Percentiles rank a stretch among this genome's conserved stretches.
phyloP scores from a whole-genome alignment of 1,139 yeast genomes.

The Geotrichum phurueaensis region DNA sequence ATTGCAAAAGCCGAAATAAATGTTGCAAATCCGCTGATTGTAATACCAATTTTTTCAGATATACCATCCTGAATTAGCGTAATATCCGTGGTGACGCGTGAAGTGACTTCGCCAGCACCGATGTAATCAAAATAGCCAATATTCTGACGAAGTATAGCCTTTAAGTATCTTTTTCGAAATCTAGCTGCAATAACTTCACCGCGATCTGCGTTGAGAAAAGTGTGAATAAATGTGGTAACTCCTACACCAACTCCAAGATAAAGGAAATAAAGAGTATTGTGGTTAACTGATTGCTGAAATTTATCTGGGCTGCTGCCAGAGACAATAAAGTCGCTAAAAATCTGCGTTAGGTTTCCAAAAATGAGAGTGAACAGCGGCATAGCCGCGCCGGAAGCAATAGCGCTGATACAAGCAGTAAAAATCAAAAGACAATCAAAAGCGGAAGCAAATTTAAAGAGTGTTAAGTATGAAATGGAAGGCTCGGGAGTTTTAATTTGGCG shows the following conservation, averaged over 20 bases:
- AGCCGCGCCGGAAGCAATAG: slow-evolving; percentile 38
- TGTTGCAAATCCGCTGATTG: slow-evolving; percentile 37
- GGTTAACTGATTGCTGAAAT: slow-evolving; percentile 34
- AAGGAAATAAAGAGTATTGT: slow-evolving; percentile 36
- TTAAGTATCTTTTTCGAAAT: slow-evolving; percentile 38
- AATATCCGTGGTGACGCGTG: slow-evolving; percentile 43
- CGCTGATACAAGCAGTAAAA: slow-evolving; percentile 29
- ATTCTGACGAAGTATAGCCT: slow-evolving; percentile 40
- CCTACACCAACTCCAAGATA: slow-evolving; percentile 39
- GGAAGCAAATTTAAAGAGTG: slow-evolving; percentile 37
- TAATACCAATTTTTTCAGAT: slow-evolving; percentile 41
- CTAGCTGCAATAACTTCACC: slow-evolving; percentile 42
- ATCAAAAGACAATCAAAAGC: slow-evolving; percentile 29
- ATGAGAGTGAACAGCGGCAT: slow-evolving; percentile 39
- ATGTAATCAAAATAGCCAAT: slow-evolving; percentile 43
- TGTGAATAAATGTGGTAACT: slow-evolving; percentile 32
- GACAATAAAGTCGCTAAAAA: slow-evolving; percentile 35
- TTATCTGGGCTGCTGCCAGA: slow-evolving; percentile 26
- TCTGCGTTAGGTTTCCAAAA: slow-evolving; percentile 38
- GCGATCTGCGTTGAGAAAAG: slow-evolving; percentile 36
- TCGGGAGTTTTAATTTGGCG: slow-evolving; percentile 30
- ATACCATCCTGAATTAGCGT: slow-evolving; percentile 42
- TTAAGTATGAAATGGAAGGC: slow-evolving; percentile 28
- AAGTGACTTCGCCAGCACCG: slow-evolving; percentile 43
- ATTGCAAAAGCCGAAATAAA: slow-evolving; percentile 40